Base-by-base conservation (phyloP, 768 basidiomycete species). In the Russula abietina region DNA sequence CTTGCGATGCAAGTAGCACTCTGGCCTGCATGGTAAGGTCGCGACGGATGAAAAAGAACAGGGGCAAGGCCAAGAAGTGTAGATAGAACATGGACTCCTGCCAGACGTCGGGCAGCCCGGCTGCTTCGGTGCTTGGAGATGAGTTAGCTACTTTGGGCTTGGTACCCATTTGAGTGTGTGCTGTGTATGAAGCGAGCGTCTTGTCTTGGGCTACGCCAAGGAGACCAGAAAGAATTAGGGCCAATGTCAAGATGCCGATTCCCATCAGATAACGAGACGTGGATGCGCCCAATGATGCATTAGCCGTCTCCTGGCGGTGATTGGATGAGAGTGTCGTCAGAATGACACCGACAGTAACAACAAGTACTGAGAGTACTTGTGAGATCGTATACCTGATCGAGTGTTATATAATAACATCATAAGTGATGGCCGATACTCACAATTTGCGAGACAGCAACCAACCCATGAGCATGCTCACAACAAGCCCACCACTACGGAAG, bases 51-150 rank as follows among this genome's bases (percentile, higher is more conserved):
- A 83, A 82, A 62, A 80, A 63, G 75, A 93, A 93, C 78, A 92
- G 79, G 7, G 90, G 91, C 14, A 93, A 78, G 14, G 86, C 83
- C 57, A 93, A 81, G 69, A 87, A 83, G 73, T 93, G 91, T 24
- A 91, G 79, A 76, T 93, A 98, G 76, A 96, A 98, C 83, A 98
- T 85, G 55, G 84, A 87, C 74, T 97, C 94, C 70, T 88, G 84
- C 94, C 94, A 97, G 19, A 55, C 56, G 51, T 64, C 38, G 2
- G 61, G 66, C 22, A 30, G 50, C 41, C n/a, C 30, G 6, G 36
- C n/a, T 19, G 55, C 46, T 12, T 61, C 57, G 26, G 28, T 26
- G n/a, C 43, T 16, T 14, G 49, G 22, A n/a, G 28, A 46, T 63
- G 67, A 46, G 52, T 60, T n/a, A 62, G 70, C 69, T 62, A 11